Conservation (phyloP, 1,284 basidiomycete genomes). For the Exsudoporus floridanus region DNA sequence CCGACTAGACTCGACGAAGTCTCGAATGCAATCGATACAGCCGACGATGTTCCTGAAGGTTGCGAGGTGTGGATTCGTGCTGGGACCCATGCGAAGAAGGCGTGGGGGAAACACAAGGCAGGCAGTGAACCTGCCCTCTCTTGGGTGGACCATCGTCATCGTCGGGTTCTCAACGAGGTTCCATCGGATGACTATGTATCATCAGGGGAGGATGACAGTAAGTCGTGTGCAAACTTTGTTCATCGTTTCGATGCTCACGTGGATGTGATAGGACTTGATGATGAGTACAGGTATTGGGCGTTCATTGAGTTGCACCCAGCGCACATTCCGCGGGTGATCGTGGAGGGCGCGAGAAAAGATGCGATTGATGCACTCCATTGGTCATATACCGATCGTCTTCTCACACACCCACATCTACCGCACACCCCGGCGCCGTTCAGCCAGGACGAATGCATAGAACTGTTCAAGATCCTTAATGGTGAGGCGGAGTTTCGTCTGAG, state of each 20-base stretch:
- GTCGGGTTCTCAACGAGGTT: slow-evolving; percentile 51
- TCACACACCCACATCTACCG: slow-evolving; percentile 49
- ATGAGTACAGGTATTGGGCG: slow-evolving; percentile 74
- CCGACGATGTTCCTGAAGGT: slow-evolving; percentile 37
- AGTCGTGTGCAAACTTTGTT: slow-evolving; percentile 30
- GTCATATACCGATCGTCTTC: slow-evolving; percentile 72
- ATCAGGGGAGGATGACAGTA: slow-evolving; percentile 58
- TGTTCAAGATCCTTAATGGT: slow-evolving; percentile 59
- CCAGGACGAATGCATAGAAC: slow-evolving; percentile 70
- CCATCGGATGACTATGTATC: slow-evolving; percentile 35
- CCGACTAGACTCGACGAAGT: slow-evolving; percentile 50
- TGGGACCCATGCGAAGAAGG: slow-evolving; percentile 21
- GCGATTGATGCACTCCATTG: slow-evolving; percentile 71
- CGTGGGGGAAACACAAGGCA: slow-evolving; percentile 31
- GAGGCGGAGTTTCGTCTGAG: slow-evolving; percentile 25
- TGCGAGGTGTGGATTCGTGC: slow-evolving; percentile 56
- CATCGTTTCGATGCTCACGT: slow-evolving; percentile 12
- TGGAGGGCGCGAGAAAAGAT: slow-evolving; percentile 51
- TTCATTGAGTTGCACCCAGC: slow-evolving; percentile 75
- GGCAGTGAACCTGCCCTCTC: slow-evolving; percentile 43
- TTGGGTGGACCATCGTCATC: slow-evolving; percentile 65
- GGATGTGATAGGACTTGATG: slow-evolving; percentile 51
- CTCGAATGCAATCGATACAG: slow-evolving; percentile 47
- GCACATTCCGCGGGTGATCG: slow-evolving; percentile 50
- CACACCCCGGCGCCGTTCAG: slow-evolving; percentile 61